phyloP scores from a whole-genome alignment of 495 filamentous ascomycete species.

The Trichoderma gamsii region DNA sequence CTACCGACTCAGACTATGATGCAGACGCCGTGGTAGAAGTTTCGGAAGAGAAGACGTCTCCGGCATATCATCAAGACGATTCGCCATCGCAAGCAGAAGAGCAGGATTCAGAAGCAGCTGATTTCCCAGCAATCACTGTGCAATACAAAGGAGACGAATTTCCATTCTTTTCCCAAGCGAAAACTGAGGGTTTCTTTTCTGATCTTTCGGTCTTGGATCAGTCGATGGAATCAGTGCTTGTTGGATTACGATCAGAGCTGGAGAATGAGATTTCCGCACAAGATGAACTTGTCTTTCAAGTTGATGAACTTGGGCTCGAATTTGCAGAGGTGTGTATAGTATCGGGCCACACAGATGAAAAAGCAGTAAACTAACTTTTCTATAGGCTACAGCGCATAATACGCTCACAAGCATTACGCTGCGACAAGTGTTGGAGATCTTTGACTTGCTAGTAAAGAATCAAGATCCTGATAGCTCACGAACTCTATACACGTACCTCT shows the following conservation, averaged over 20 bases:
- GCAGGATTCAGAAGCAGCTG: neutral
- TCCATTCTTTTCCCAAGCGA: conserved; percentile 10
- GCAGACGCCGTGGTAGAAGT: neutral
- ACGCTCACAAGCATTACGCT: conserved; percentile 25
- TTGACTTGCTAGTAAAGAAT: conserved; percentile 36
- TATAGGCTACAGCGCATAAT: conserved; percentile 19
- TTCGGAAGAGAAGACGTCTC: neutral
- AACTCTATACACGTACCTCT: conserved; percentile 27
- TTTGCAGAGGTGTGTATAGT: conserved; percentile 59
- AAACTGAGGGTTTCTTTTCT: conserved; percentile 49
- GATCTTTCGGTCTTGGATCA: conserved; percentile 56
- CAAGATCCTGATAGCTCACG: conserved; percentile 23
- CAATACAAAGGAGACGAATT: conserved; percentile 16
- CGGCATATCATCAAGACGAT: neutral
- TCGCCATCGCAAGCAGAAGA: neutral
- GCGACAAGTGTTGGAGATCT: conserved; percentile 27
- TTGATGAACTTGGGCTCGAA: conserved; percentile 63
- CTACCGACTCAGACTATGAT: neutral
- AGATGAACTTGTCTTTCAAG: conserved; percentile 63
- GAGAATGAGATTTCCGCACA: conserved; percentile 57
- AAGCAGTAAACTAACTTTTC: conserved; percentile 19
- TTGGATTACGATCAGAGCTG: conserved; percentile 60
- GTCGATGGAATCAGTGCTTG: conserved; percentile 54
- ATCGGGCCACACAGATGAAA: neutral
- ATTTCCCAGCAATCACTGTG: conserved; percentile 15